Percentiles rank a stretch among this genome's conserved stretches.
Conservation (phyloP, 768 basidiomycete genomes). For the Fomitopsis pulvina region DNA sequence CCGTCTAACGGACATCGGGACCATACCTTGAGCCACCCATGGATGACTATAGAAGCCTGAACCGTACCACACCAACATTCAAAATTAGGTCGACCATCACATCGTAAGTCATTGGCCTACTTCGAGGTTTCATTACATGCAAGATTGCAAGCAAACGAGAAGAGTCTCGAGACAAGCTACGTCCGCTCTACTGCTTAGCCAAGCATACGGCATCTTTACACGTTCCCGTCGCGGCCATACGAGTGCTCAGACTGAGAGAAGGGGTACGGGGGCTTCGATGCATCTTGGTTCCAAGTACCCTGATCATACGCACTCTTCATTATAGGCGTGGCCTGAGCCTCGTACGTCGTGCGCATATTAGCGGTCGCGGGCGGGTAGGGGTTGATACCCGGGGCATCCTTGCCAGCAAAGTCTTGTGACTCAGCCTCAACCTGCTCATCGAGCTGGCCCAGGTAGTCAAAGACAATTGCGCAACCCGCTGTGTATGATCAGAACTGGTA, state of each 20-base stretch:
- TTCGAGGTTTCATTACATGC: conserved; percentile 2
- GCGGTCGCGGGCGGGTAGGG: conserved; percentile 1
- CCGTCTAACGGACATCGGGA: too few species aligned
- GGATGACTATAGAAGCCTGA: background rate
- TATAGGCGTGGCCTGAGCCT: conserved; percentile 3
- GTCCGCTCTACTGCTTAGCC: conserved; percentile 1
- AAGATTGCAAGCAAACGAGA: background rate
- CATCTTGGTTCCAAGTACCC: background rate
- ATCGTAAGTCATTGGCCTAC: conserved; percentile 7
- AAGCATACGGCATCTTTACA: background rate
- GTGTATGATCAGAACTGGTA: background rate
- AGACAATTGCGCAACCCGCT: conserved; percentile 49
- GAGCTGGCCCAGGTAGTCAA: conserved; percentile 47
- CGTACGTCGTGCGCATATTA: conserved; percentile 4
- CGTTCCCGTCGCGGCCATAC: conserved; percentile 2
- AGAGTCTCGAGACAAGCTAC: background rate
- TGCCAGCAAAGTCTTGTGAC: background rate
- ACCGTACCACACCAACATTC: background rate
- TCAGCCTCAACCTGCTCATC: conserved; percentile 35
- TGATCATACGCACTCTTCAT: conserved; percentile 7
- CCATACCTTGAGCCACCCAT: background rate
- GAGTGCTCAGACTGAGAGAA: background rate
- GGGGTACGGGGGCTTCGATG: background rate
- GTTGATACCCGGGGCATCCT: conserved; percentile 1
- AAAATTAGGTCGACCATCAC: conserved; percentile 1